Evolutionary conservation across 2,329 filamentous ascomycete species (phyloP).

Genomic region (Phialophora macrospora): DNA sequence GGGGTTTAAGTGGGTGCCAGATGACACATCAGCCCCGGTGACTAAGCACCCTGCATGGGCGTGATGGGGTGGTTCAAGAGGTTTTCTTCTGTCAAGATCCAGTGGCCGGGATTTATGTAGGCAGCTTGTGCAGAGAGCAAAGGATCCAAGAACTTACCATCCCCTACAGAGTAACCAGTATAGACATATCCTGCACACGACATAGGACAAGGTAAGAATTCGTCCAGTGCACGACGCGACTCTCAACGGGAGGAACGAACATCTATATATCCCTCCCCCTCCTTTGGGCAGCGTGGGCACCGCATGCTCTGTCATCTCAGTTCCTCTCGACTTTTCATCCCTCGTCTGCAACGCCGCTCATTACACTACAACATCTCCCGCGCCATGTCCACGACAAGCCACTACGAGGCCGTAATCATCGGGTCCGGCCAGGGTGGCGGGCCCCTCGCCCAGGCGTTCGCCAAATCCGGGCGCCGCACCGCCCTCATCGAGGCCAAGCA

Average conservation of each 20-base stretch:
- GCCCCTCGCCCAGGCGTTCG: constrained; percentile 56
- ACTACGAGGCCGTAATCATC: constrained; percentile 54
- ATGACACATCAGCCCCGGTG: constrained; percentile 19
- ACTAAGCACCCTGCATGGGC: constrained; percentile 31
- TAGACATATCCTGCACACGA: background rate
- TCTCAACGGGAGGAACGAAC: background rate
- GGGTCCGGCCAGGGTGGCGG: constrained; percentile 61
- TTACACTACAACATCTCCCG: constrained; percentile 1
- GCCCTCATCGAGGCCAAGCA: constrained; percentile 56
- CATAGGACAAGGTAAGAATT: background rate
- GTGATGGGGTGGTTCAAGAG: too few species aligned
- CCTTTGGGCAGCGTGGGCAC: too few species aligned
- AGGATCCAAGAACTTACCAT: background rate
- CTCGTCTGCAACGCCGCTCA: background rate
- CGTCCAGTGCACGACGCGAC: too few species aligned
- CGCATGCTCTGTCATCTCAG: background rate
- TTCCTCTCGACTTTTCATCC: background rate
- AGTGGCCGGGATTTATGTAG: too few species aligned
- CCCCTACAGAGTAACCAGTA: background rate
- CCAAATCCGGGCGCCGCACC: constrained; percentile 52
- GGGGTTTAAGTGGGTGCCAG: constrained; percentile 6
- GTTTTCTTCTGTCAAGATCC: too few species aligned
- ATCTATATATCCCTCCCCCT: background rate
- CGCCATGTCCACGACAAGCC: constrained; percentile 29
- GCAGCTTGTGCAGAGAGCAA: background rate